phyloP scores from a whole-genome alignment of 2,329 filamentous ascomycete genomes.

The Penicillium corylophilum region DNA sequence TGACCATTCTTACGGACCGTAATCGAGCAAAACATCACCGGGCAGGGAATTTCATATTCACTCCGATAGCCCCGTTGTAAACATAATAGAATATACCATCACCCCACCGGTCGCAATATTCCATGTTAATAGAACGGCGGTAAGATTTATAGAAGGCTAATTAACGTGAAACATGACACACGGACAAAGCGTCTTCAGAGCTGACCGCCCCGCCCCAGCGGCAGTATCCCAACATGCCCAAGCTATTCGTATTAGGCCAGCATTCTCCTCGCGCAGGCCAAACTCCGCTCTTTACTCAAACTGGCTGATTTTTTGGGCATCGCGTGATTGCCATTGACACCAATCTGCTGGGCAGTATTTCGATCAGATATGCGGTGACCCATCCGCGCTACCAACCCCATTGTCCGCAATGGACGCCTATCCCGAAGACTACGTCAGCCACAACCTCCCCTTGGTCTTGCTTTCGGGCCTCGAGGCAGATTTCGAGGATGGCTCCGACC shows the following conservation, averaged over 20 bases:
- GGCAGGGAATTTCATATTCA: not conserved
- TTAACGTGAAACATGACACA: not conserved
- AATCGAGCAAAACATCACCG: not conserved
- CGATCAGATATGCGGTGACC: constrained; percentile 36
- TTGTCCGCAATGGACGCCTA: constrained; percentile 48
- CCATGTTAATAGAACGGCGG: too few relatives aligned
- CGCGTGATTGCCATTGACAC: not conserved
- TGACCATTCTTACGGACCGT: not conserved
- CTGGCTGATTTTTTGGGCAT: not conserved
- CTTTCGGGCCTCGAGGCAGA: constrained; percentile 68
- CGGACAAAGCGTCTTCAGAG: not conserved
- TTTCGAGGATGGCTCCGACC: constrained; percentile 32
- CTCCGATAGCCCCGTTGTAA: not conserved
- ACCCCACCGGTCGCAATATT: too few relatives aligned
- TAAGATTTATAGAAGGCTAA: too few relatives aligned
- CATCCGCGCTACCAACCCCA: constrained; percentile 16
- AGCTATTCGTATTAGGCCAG: not conserved
- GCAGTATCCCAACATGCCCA: constrained; percentile 4
- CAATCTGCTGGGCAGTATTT: not conserved
- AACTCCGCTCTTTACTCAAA: not conserved
- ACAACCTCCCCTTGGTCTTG: constrained; percentile 81
- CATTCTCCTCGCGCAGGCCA: not conserved
- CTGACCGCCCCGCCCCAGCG: constrained; percentile 6
- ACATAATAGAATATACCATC: not conserved
- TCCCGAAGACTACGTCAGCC: constrained; percentile 69